These are phyloP conservation scores for Saccharomyces hybrid DNA, from an alignment of 1,139 yeast genomes.

Conservation along the genomic window DNA sequence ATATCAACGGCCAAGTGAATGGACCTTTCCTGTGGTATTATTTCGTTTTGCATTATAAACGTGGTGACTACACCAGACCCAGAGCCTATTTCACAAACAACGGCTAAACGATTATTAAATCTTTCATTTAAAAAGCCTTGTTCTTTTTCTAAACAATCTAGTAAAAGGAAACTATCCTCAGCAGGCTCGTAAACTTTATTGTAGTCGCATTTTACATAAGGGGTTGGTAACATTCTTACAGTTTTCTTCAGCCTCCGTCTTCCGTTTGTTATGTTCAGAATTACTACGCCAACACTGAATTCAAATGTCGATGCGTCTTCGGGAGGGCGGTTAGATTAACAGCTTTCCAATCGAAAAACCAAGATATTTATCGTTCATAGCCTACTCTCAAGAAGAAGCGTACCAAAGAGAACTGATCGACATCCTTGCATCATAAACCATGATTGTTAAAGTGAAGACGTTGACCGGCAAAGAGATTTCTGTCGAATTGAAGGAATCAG, in stretches of 20 bases:
- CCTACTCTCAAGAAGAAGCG: too few relatives aligned
- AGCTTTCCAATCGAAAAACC: not conserved
- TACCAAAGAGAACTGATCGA: not conserved
- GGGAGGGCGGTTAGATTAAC: not conserved
- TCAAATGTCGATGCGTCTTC: not conserved
- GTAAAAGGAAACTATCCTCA: slow-evolving; percentile 77
- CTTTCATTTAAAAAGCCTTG: slow-evolving; percentile 31
- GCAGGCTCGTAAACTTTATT: slow-evolving; percentile 81
- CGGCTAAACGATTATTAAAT: slow-evolving; percentile 36
- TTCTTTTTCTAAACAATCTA: slow-evolving; percentile 71
- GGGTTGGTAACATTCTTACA: slow-evolving; percentile 47
- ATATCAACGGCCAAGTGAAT: slow-evolving; percentile 65
- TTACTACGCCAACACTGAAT: not conserved
- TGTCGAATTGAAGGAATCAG: slow-evolving; percentile 69
- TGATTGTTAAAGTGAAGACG: slow-evolving; percentile 40
- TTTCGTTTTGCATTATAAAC: slow-evolving; percentile 41
- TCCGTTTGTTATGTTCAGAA: too few relatives aligned
- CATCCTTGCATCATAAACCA: slow-evolving; percentile 1
- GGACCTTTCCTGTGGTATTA: slow-evolving; percentile 28
- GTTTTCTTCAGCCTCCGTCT: too few relatives aligned
- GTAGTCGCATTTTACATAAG: slow-evolving; percentile 41
- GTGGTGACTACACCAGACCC: slow-evolving; percentile 88
- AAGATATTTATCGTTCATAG: not conserved
- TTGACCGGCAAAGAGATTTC: slow-evolving; percentile 75
- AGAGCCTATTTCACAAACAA: slow-evolving; percentile 80